phyloP scores from a whole-genome alignment of 2,329 filamentous ascomycete genomes.

The Penicillium crustosum region DNA sequence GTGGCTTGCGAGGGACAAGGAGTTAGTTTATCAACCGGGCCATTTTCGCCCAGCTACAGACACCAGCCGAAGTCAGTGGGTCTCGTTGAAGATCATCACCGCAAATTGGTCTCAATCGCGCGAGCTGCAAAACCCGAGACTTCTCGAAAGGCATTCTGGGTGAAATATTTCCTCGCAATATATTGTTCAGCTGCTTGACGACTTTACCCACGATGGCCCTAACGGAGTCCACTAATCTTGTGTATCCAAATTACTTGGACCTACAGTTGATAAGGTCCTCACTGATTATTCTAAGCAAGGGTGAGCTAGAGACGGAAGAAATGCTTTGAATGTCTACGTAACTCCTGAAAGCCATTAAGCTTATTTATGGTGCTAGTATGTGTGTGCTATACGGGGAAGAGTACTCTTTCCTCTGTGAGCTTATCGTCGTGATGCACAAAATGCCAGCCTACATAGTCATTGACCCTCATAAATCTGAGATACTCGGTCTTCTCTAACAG shows the following conservation, averaged over 20 bases:
- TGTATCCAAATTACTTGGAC: constrained; percentile 36
- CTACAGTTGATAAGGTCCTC: constrained; percentile 27
- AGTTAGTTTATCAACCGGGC: constrained; percentile 14
- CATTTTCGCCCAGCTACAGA: background rate
- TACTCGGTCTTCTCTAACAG: too few species aligned
- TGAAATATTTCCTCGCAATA: constrained; percentile 20
- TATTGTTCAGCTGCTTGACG: constrained; percentile 30
- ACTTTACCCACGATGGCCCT: constrained; percentile 32
- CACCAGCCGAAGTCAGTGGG: constrained; percentile 22
- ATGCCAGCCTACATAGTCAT: too few species aligned
- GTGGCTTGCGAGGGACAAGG: constrained; percentile 44
- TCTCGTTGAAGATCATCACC: constrained; percentile 35
- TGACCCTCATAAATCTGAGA: too few species aligned
- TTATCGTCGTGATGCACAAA: too few species aligned
- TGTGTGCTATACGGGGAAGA: constrained; percentile 33
- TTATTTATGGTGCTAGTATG: constrained; percentile 30
- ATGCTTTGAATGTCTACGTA: constrained; percentile 31
- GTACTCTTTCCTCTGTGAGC: background rate
- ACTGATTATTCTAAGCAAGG: constrained; percentile 16
- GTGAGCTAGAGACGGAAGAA: constrained; percentile 20
- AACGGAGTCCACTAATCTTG: constrained; percentile 38
- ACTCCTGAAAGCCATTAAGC: constrained; percentile 25
- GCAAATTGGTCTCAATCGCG: constrained; percentile 20
- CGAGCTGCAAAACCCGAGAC: constrained; percentile 22
- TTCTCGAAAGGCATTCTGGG: constrained; percentile 8